These are phyloP conservation scores for Vanrija humicola DNA, from an alignment of 1,284 basidiomycete species.

Conservation along the genomic window DNA sequence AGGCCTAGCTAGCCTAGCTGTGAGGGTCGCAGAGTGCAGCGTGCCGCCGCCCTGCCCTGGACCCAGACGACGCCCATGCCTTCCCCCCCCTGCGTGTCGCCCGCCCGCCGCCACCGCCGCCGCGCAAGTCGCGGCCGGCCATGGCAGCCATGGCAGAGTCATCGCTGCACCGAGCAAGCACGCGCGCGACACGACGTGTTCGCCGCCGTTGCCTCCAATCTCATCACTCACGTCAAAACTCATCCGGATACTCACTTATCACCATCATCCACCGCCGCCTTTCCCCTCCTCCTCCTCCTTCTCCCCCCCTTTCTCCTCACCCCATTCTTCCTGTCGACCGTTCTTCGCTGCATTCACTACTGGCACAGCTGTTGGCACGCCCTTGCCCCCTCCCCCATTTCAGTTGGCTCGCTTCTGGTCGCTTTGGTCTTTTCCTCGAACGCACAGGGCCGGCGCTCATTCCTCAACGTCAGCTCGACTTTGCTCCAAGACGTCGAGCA, in stretches of 20 bases:
- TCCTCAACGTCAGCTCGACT: neutral
- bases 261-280: neutral
- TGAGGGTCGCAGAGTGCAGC: no score
- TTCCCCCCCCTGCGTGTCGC: no score
- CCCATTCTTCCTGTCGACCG: neutral
- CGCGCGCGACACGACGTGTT: neutral
- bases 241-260: neutral
- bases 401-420: constrained; percentile 1
- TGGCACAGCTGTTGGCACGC: neutral
- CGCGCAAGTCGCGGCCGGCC: no score
- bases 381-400: neutral
- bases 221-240: neutral
- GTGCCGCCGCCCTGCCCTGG: no score
- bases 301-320: neutral
- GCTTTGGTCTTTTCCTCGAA: neutral
- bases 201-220: neutral
- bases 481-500: neutral
- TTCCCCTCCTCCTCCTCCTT: neutral
- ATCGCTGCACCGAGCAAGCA: neutral
- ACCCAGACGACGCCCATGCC: no score
- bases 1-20: no score
- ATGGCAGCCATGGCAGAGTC: no score
- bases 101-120: no score
- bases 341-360: neutral
- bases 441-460: neutral